phyloP scores from a whole-genome alignment of 768 basidiomycete genomes.

The Leccinum broughii region DNA sequence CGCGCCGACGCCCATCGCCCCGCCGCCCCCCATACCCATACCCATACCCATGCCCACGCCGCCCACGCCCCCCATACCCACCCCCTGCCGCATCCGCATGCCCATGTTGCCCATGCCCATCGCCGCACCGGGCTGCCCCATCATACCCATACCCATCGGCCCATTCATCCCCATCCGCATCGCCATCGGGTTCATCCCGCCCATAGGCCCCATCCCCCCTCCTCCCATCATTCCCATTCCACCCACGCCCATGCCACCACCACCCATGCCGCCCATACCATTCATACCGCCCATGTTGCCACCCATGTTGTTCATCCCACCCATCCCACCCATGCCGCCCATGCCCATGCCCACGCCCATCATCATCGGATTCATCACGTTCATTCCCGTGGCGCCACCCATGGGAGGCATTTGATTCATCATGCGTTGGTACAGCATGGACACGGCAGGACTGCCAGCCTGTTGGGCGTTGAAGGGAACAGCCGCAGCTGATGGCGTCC shows the following conservation, averaged over 20 bases:
- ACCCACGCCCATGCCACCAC: constrained; percentile 14
- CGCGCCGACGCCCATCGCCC: constrained; percentile 36
- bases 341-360: constrained; percentile 52
- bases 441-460: constrained; percentile 35
- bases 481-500: constrained; percentile 33
- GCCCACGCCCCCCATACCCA: constrained; percentile 36
- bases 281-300: constrained; percentile 24
- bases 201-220: constrained; percentile 30
- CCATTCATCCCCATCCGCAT: constrained; percentile 18
- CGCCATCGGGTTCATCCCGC: constrained; percentile 34
- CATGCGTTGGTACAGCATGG: constrained; percentile 38
- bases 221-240: constrained; percentile 41
- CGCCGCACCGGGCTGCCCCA: constrained; percentile 20
- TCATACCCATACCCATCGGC: constrained; percentile 43
- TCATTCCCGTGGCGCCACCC: constrained; percentile 46
- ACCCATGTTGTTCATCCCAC: constrained; percentile 30
- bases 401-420: constrained; percentile 45
- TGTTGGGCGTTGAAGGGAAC: constrained; percentile 38
- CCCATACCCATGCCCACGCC: neutral
- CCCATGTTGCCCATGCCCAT: constrained; percentile 34
- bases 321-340: constrained; percentile 41
- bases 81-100: constrained; percentile 35
- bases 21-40: constrained; percentile 37
- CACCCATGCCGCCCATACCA: constrained; percentile 21
- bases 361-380: constrained; percentile 51